Conservation (phyloP, 495 filamentous ascomycete genomes). For the Penicillium paradoxum region DNA sequence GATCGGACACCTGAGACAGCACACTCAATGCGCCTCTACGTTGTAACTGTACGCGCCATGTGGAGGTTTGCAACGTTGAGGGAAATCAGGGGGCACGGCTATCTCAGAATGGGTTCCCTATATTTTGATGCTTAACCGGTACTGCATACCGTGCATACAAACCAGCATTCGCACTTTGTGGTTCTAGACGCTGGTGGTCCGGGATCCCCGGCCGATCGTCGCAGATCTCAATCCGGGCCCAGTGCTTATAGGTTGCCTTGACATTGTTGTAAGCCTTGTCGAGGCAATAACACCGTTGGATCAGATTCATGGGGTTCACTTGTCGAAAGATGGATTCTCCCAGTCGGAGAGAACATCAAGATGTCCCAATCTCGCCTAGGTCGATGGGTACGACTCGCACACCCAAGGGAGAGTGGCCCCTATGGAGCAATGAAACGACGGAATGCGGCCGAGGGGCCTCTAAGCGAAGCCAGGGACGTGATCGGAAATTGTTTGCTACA, state of each 20-base stretch:
- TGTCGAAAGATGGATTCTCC: not conserved
- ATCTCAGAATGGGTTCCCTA: not conserved
- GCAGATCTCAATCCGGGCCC: not conserved
- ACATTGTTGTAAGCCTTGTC: not conserved
- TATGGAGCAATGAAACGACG: not conserved
- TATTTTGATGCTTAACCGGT: not conserved
- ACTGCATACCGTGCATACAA: not conserved
- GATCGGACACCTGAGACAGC: not conserved
- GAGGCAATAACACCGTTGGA: not conserved
- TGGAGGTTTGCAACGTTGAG: not conserved
- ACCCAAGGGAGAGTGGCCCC: not conserved
- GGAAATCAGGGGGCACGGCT: not conserved
- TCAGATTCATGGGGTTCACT: not conserved
- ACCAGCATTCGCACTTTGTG: not conserved
- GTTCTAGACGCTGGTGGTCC: slow-evolving; percentile 1
- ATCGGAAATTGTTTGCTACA: not conserved
- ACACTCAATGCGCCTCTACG: not conserved
- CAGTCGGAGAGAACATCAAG: not conserved
- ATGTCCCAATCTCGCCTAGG: too few species aligned
- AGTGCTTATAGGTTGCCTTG: not conserved
- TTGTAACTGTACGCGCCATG: not conserved
- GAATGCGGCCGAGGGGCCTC: not conserved
- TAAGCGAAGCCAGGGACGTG: not conserved
- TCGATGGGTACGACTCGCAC: not conserved
- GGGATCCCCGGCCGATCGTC: slow-evolving; percentile 6